Evolutionary conservation across 164 flowering plant genomes (phyloP).

Genomic region (Taxillus chinensis): DNA sequence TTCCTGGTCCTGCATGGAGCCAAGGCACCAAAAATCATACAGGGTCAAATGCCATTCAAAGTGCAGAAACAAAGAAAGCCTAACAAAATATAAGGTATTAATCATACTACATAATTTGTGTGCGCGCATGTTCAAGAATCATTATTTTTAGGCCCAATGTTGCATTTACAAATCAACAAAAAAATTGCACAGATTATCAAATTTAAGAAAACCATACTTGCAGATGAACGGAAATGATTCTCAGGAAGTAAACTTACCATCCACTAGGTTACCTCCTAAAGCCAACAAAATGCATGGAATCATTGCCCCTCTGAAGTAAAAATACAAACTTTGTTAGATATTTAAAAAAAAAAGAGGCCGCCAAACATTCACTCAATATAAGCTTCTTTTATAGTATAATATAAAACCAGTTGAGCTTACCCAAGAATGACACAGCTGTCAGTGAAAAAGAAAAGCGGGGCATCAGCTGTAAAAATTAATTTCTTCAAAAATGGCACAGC

Average conservation of each 20-base stretch:
- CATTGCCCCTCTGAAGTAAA: constrained; percentile 74
- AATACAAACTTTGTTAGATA: neutral
- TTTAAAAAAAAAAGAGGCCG: neutral
- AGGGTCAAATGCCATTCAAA: neutral
- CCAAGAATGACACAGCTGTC: constrained; percentile 97
- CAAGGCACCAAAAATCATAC: neutral
- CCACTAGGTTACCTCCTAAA: constrained; percentile 86
- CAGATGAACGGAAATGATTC: no score
- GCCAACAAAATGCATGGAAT: constrained; percentile 95
- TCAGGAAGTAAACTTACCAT: constrained; percentile 41
- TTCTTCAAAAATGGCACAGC: constrained; percentile 63
- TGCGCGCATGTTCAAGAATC: no score
- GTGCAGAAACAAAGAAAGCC: no score
- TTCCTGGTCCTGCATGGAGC: constrained; percentile 70
- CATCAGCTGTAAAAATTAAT: constrained; percentile 70
- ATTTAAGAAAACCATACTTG: no score
- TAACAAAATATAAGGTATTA: no score
- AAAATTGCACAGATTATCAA: no score
- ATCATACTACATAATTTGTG: no score
- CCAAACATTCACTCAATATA: neutral
- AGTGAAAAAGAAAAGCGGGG: constrained; percentile 90
- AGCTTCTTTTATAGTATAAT: neutral
- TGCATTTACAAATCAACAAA: no score
- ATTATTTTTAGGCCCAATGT: no score
- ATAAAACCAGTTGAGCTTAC: constrained; percentile 28